phyloP scores from a whole-genome alignment of 2,329 filamentous ascomycete genomes.

The Fusarium coffeatum region DNA sequence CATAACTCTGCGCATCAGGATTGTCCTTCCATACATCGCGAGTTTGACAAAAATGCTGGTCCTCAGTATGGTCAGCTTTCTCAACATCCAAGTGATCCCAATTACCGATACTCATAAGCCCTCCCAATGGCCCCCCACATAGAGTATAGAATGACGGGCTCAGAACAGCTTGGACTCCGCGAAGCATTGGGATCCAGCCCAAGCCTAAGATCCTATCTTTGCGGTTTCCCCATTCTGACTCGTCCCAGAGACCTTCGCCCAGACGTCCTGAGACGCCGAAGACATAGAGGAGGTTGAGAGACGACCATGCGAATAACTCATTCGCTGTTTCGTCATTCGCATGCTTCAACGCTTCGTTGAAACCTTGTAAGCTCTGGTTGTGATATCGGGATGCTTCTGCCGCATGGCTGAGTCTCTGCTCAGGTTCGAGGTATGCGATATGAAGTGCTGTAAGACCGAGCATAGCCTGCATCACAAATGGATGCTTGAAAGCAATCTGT shows the following conservation, averaged over 20 bases:
- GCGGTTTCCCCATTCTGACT: neutral
- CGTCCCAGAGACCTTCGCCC: slow-evolving; percentile 4
- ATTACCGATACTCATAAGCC: neutral
- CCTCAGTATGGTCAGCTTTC: neutral
- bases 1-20: neutral
- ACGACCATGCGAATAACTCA: neutral
- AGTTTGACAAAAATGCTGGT: neutral
- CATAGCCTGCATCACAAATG: neutral
- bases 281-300: slow-evolving; percentile 4
- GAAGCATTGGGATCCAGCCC: slow-evolving; percentile 13
- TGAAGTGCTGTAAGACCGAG: neutral
- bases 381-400: slow-evolving; percentile 7
- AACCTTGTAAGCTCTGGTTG: neutral
- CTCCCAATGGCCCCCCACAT: neutral
- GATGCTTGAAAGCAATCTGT: neutral
- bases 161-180: neutral
- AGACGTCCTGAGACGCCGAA: slow-evolving; percentile 5
- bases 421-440: slow-evolving; percentile 3
- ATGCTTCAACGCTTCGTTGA: neutral
- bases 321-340: rapidly evolving
- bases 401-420: neutral
- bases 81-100: neutral
- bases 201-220: slow-evolving; percentile 8
- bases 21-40: neutral
- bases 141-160: rapidly evolving